Conservation (phyloP, 345 rosid genomes). For the Syzygium aromaticum region DNA sequence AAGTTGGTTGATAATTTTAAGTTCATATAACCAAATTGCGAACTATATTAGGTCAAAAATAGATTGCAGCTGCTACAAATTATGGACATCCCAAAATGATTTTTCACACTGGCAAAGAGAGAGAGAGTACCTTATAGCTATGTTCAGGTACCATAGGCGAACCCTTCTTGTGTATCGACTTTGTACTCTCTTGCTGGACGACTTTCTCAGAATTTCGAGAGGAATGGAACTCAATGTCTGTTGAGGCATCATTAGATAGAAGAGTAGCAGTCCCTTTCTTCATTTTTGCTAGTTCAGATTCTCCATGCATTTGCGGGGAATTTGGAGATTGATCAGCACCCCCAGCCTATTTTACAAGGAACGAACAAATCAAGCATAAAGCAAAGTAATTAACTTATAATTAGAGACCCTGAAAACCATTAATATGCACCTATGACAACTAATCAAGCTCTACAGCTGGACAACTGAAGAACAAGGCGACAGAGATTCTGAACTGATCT, state of each 20-base stretch:
- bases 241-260: slow-evolving; percentile 14
- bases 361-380: background rate
- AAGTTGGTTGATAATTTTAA: background rate
- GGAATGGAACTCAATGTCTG: slow-evolving; percentile 7
- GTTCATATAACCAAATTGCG: background rate
- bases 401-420: background rate
- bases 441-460: background rate
- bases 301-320: slow-evolving; percentile 18
- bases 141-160: slow-evolving; percentile 15
- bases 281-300: slow-evolving; percentile 25
- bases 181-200: slow-evolving; percentile 8
- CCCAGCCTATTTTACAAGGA: slow-evolving; percentile 27
- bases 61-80: background rate
- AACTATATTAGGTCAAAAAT: background rate
- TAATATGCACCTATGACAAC: background rate
- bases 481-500: background rate
- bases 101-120: background rate
- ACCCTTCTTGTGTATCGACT: slow-evolving; percentile 5
- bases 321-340: slow-evolving; percentile 14
- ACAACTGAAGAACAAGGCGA: background rate
- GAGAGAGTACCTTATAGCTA: slow-evolving; percentile 24
- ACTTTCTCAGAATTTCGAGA: slow-evolving; percentile 9
- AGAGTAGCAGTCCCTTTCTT: slow-evolving; percentile 11
- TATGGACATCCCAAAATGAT: background rate
- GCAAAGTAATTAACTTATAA: background rate